Conservation (phyloP, 176 grass and related monocot genomes). For the Carex scoparia region DNA sequence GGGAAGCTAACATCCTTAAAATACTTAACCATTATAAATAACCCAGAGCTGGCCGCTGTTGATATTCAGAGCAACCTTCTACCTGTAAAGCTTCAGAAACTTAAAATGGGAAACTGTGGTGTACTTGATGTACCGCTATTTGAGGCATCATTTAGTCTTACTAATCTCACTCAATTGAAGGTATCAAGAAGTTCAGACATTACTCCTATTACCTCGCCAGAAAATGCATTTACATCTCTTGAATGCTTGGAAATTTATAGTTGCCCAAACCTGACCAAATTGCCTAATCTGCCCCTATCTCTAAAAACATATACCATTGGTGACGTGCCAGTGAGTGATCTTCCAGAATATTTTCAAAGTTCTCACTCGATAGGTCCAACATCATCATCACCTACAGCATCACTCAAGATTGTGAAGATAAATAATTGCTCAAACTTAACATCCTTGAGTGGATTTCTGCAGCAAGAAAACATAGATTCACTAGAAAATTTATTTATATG, state of each 20-base stretch:
- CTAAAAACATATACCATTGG: too few relatives aligned
- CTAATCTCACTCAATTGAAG: too few relatives aligned
- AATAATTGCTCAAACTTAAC: not conserved
- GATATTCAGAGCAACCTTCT: not conserved
- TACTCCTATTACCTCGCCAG: not conserved
- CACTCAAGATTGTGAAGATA: not conserved
- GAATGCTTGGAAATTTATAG: too few relatives aligned
- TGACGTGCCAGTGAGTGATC: too few relatives aligned
- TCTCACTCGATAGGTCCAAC: too few relatives aligned
- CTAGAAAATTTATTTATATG: slow-evolving; percentile 5
- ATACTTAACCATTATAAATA: not conserved
- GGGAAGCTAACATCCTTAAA: too few relatives aligned
- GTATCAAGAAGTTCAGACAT: not conserved
- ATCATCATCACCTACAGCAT: not conserved
- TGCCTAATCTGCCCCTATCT: too few relatives aligned
- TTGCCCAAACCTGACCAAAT: too few relatives aligned
- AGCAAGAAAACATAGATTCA: not conserved
- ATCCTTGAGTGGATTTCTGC: slow-evolving; percentile 7
- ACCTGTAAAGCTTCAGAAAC: not conserved
- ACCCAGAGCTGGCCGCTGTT: slow-evolving; percentile 1
- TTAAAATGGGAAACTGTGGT: not conserved
- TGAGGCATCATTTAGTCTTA: not conserved
- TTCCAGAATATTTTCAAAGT: too few relatives aligned
- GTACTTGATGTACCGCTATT: slow-evolving; percentile 12
- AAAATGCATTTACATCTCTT: not conserved